Evolutionary conservation across 805 yeast species (phyloP), one percentile per base, ranked within the genome.

Genomic region (Ogataea corticis): DNA sequence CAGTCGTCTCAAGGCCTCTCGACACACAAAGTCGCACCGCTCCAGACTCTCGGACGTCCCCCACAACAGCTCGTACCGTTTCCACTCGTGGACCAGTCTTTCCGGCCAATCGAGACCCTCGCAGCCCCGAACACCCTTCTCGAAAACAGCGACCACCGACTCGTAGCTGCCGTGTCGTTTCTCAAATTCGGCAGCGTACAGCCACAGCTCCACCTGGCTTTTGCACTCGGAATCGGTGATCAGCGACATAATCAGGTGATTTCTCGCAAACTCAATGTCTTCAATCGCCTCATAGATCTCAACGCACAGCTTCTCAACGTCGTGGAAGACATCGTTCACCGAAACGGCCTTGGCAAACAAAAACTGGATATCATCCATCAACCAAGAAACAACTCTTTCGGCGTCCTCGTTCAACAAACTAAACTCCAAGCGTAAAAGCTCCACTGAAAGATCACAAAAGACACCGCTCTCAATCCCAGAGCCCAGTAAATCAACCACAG

Each of bases 101-200:
- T 78, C 81, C 1, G 83, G 82, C 72, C 73, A 66, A 51, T 79
- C 85, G 31, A 80, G 42, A 0, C 42, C 33, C 12, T 44, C 49
- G 0, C 65, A 54, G 10, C 53, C 39, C 11, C 49, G 45, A 3
- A 69, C 45, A 0, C 77, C 78, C 2, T 52, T 50, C 11, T 55
- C 51, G 28, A 76, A 65, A 0, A 74, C 41, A 2, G 42, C 51
- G 0, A 56, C 42, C 1, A 70, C 66, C 2, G 54, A 40, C 0
- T 52, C 46, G 25, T 45, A 27, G 13, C 61, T 59, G 7, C 66
- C 67, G 29, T 61, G 47, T 14, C 61, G 49, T 32, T 52, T 60
- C 48, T 72, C 79, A 62, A 76, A 75, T 4, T 68, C 61, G 37
- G 63, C 58, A 4, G 72, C 69, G 38, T 61, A 65, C 2, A 78